Evolutionary conservation across 371 early-diverging fungal species (phyloP).

Genomic region (Encephalitozoon cuniculi): DNA sequence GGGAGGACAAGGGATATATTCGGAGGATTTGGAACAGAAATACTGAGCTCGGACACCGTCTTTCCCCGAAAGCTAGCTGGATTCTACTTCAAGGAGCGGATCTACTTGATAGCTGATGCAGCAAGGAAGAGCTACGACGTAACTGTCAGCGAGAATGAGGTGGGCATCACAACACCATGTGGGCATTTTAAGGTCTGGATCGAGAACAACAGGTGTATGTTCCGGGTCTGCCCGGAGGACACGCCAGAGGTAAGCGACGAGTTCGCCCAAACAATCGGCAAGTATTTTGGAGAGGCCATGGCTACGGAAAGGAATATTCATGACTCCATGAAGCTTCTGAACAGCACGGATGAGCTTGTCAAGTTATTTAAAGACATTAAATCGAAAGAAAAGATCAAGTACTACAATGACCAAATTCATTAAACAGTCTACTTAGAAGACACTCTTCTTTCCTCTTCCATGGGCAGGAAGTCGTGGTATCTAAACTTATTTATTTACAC

Average conservation of each 20-base stretch:
- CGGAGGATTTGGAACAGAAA: background rate
- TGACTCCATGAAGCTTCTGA: background rate
- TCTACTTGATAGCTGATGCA: background rate
- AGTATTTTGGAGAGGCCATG: background rate
- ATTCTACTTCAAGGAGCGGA: background rate
- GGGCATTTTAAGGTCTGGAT: background rate
- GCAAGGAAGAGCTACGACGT: background rate
- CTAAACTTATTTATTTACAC: constrained; percentile 48
- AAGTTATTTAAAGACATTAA: background rate
- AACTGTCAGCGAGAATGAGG: background rate
- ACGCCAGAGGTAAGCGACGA: background rate
- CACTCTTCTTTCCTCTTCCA: background rate
- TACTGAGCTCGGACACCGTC: background rate
- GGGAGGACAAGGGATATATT: background rate
- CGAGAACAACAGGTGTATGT: background rate
- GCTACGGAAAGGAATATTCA: background rate
- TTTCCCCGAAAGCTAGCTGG: background rate
- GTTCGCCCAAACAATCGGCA: background rate
- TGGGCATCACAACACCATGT: background rate
- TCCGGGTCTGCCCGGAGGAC: background rate
- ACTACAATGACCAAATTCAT: background rate
- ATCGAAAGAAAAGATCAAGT: background rate
- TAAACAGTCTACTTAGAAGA: background rate
- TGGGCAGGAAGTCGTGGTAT: background rate
- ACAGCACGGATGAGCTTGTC: background rate